Evolutionary conservation across 257 asterid genomes (phyloP).

Genomic region (Solanum pennellii): DNA sequence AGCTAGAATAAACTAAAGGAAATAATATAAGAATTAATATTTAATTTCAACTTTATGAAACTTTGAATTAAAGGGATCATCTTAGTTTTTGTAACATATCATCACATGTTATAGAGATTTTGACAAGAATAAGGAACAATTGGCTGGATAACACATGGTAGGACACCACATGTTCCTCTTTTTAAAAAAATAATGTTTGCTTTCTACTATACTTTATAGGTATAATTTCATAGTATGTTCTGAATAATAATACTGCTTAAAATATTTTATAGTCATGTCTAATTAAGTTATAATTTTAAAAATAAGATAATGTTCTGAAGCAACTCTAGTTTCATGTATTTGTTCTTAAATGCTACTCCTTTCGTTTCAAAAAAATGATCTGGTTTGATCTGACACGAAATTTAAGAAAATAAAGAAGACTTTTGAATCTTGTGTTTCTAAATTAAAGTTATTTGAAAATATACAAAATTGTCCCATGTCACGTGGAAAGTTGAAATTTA

Average conservation of each 20-base stretch:
- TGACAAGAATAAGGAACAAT: background rate
- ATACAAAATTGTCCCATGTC: too few relatives aligned
- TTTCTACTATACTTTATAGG: background rate
- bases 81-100: background rate
- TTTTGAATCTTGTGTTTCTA: too few relatives aligned
- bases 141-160: background rate
- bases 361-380: too few relatives aligned
- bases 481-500: too few relatives aligned
- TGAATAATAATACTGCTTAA: background rate
- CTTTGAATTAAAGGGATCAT: background rate
- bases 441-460: too few relatives aligned
- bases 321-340: background rate
- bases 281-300: background rate
- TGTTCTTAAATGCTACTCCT: background rate
- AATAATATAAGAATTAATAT: background rate
- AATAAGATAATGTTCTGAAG: background rate
- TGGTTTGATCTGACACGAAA: too few relatives aligned
- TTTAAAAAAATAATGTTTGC: background rate
- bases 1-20: background rate
- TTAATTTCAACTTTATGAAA: background rate
- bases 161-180: background rate
- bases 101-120: background rate
- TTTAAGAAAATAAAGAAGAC: too few relatives aligned
- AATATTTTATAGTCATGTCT: background rate
- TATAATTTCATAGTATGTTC: background rate